Evolutionary conservation across 2,329 filamentous ascomycete species (phyloP).

Genomic region (Claviceps paspali): DNA sequence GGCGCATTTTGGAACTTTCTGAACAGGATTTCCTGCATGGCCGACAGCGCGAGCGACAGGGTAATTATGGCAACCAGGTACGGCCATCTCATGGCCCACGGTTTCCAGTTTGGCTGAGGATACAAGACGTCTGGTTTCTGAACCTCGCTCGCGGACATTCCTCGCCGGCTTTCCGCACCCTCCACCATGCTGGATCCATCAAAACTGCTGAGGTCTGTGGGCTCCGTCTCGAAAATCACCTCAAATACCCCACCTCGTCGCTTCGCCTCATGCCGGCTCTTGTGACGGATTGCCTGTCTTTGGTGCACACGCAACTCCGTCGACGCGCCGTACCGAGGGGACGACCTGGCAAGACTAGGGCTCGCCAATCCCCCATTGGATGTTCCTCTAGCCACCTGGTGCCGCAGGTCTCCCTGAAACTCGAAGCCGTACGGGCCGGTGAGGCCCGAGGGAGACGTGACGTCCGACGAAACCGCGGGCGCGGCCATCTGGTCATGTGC

Average conservation of each 20-base stretch:
- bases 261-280: conserved; percentile 44
- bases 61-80: conserved; percentile 40
- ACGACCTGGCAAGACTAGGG: conserved; percentile 23
- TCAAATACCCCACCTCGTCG: conserved; percentile 43
- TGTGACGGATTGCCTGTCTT: conserved; percentile 28
- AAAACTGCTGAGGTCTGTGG: conserved; percentile 37
- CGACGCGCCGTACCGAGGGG: conserved; percentile 21
- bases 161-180: conserved; percentile 18
- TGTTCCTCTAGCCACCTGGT: conserved; percentile 37
- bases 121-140: conserved; percentile 36
- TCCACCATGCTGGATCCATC: conserved; percentile 23
- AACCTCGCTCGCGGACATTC: conserved; percentile 22
- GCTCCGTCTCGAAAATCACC: conserved; percentile 32
- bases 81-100: conserved; percentile 47
- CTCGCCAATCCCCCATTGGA: conserved; percentile 39
- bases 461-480: conserved; percentile 25
- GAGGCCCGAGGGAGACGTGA: conserved; percentile 31
- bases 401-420: conserved; percentile 30
- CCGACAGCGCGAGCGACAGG: conserved; percentile 36
- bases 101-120: conserved; percentile 51
- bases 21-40: conserved; percentile 38
- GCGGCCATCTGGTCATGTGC: conserved; percentile 15
- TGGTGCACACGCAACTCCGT: conserved; percentile 14
- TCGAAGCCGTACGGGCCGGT: conserved; percentile 26
- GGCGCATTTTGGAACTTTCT: conserved; percentile 29